Evolutionary conservation across 345 rosid species (phyloP).

Genomic region (Moricandia moricandioides): DNA sequence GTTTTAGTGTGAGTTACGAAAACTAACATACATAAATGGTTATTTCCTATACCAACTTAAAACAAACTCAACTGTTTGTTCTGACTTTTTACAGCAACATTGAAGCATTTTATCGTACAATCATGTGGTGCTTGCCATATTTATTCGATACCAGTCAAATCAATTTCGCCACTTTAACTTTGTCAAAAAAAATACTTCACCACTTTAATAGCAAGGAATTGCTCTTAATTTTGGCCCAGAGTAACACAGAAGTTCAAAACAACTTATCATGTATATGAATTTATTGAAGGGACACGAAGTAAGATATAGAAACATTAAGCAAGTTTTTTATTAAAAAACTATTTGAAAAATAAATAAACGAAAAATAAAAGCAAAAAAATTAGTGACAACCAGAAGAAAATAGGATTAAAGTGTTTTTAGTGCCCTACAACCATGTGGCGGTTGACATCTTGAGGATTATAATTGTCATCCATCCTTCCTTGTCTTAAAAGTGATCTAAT

Average conservation of each 20-base stretch:
- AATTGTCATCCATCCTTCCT: conserved; percentile 30
- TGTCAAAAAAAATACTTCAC: too few relatives aligned
- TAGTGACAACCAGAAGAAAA: conserved; percentile 34
- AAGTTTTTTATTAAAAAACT: not conserved
- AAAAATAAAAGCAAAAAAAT: conserved; percentile 10
- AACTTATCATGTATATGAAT: not conserved
- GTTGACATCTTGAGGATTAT: conserved; percentile 31
- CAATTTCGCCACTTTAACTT: not conserved
- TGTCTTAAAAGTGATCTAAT: conserved; percentile 28
- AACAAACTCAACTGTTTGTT: not conserved
- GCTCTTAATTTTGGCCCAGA: not conserved
- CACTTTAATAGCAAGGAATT: not conserved
- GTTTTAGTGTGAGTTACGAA: not conserved
- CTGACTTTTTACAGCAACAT: not conserved
- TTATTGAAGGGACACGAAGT: not conserved
- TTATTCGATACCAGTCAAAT: not conserved
- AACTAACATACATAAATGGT: not conserved
- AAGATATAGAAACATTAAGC: not conserved
- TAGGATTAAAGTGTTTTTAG: conserved; percentile 28
- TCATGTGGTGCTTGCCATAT: not conserved
- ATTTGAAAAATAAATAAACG: not conserved
- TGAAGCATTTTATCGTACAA: not conserved
- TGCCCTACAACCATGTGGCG: conserved; percentile 34
- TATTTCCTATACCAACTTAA: not conserved
- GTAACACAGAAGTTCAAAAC: not conserved